Evolutionary conservation across 2,329 filamentous ascomycete species (phyloP), one percentile per base, ranked within the genome.

Genomic region (Fusarium chlamydosporum): DNA sequence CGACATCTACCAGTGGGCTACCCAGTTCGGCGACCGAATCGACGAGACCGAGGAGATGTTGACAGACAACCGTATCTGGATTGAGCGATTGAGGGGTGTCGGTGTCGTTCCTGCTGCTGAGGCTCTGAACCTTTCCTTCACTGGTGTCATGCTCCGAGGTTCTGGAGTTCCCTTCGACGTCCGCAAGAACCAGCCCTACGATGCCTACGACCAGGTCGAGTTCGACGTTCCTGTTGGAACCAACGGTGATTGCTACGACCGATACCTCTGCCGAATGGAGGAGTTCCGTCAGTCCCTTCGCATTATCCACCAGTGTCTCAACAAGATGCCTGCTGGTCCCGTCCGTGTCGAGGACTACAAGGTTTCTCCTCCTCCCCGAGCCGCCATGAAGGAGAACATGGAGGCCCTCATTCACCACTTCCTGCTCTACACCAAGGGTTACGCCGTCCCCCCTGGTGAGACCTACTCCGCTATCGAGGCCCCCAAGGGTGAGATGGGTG

Each of bases 381-480:
- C 93, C 43, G 96, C 96, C 77, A 99, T 99, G 96, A 99, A 99
- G 88, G 96, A 99, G 89, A 99, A 99, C 86, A 99, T 99, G 96
- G 96, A 99, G 84, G 94, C 96, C 38, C 88, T 99, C 42, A 99
- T 99, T 79, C 96, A 99, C 84, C 96, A 99, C 86, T 99, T 99
- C 88, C 84, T 99, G 72, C 90, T 99, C 55, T 99, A 95, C 86
- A 98, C 94, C 81, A 99, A 99, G 88, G 96, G 96, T 62, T 99
- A 99, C 82, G 88, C 93, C 43, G 96, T 99, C 6, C 96, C 96
- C 42, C 96, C 96, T 9, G 96, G 96, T 68, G 96, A 99, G 86
- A 99, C 96, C 7, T 99, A 99, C 86, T 94, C 91, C 46, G 95
- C 92, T 67, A 99, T 99, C 71, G 96, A 99, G 86, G 96, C 96